Percentiles rank a stretch among this genome's conserved stretches.
Conservation (phyloP, 2,329 filamentous ascomycete genomes). For the Metarhizium guizhouense region DNA sequence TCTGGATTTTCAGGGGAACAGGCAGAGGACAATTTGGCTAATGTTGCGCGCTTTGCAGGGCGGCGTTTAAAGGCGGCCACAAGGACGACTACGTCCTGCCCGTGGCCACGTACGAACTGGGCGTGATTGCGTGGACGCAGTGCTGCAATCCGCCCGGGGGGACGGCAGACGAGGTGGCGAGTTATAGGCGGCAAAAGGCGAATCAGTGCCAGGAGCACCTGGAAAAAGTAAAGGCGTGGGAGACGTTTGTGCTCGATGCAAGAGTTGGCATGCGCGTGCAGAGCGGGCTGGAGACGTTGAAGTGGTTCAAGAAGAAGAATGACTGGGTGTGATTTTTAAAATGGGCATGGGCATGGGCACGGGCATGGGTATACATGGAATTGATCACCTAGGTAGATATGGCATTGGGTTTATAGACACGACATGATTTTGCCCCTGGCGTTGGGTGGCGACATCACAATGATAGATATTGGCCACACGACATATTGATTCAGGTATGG, state of each 20-base stretch:
- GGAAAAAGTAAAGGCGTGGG: constrained; percentile 61
- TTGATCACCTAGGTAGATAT: neutral
- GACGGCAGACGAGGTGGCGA: constrained; percentile 20
- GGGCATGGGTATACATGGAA: neutral
- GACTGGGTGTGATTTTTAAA: constrained; percentile 15
- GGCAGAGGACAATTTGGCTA: no score
- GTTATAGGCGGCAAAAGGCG: constrained; percentile 38
- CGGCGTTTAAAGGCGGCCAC: constrained; percentile 46
- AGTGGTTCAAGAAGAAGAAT: constrained; percentile 40
- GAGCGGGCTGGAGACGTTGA: constrained; percentile 57
- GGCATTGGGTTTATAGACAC: neutral
- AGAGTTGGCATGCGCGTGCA: constrained; percentile 66
- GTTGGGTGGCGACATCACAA: neutral
- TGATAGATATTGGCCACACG: neutral
- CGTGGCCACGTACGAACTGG: constrained; percentile 78
- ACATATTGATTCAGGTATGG: neutral
- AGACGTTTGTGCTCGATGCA: constrained; percentile 63
- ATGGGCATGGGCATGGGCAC: neutral
- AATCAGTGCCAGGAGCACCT: constrained; percentile 56
- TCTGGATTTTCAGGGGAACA: no score
- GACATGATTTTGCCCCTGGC: neutral
- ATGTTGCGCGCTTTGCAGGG: constrained; percentile 22
- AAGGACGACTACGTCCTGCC: constrained; percentile 66
- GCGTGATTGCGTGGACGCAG: constrained; percentile 71
- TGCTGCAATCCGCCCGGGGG: constrained; percentile 32